Base-by-base conservation (phyloP, 768 basidiomycete species). In the Phylloporus sp. region DNA sequence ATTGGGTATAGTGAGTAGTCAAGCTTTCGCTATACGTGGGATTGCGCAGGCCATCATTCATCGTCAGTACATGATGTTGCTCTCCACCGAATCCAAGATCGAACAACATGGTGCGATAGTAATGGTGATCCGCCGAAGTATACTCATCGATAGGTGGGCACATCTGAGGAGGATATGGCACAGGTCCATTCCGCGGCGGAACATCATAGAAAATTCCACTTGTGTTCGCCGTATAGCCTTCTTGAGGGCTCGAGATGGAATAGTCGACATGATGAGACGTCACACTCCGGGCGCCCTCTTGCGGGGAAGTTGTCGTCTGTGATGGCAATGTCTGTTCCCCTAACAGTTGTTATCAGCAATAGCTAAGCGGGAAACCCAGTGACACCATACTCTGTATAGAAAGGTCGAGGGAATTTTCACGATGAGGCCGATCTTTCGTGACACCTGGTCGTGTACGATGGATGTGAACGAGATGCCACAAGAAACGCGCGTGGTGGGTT, bases 401-500 rank as follows among this genome's bases (percentile, higher is more conserved):
- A 61, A 75, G 73, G 66, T 82, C 80, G 64, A 82, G 71, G 44
- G 76, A 64, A 56, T 73, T 62, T 53, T 58, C 68, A 38, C 73
- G 61, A 68, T 58, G 67, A 55, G 42, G 63, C 56, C 49, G 73
- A 36, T 61, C 63, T 44, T 74, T 56, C 59, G 61, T 51, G 71
- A 70, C 53, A 48, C 62, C 41, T 48, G 73, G 73, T 46, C 77
- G 76, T 40, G 73, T 64, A 54, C 78, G 77, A 58, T 80, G 75
- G 46, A 75, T 74, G 56, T 87, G 74, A 31, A 90, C 73, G 37
- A 91, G 72, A 46, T 75, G 79, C 58, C 80, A 79, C 31, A 92
- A 69, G 68, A 92, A 92, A 41, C 88, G 83, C 32, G 85, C 80
- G 57, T 91, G 89, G 52, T 82, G 82, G 27, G 80, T 80, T n/a